Base-by-base conservation (phyloP, 2,329 filamentous ascomycete species). In the Aureobasidium uvarum region DNA sequence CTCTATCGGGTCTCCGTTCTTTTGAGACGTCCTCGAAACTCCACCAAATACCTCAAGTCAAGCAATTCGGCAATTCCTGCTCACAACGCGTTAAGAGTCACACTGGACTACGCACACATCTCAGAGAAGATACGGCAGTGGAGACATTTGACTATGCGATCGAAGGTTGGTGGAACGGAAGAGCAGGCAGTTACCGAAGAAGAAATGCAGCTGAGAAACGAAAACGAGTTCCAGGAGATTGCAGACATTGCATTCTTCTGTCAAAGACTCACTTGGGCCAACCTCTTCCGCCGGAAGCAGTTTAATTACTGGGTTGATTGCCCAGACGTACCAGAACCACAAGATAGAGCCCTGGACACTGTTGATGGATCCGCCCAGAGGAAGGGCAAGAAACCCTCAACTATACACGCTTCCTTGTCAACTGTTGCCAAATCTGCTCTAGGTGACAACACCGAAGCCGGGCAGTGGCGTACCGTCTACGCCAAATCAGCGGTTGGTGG, bases 81-180 rank as follows among this genome's bases (percentile, higher is more conserved):
- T 23, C 14, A 23, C 6, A 3, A 23, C 13, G 13, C 33, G 20
- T 14, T 55, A 20, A 55, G n/a, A 36, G 33, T 3, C 7, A 39
- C 18, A 3, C 3, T 23, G 33, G 52, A 55, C 14, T 41, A 55
- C 23, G 36, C 20, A 25, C 33, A 55, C 20, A 13, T 55, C 25
- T 11, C 33, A 8, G 52, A 55, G 33, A 55, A 55, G n/a, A 36
- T 25, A 38, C 51, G 51, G 14, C 51, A 55, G 16, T 55, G 51
- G 51, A 39, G 51, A 25, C 31, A 39, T 23, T 11, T 55, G 8
- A 39, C 31, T 14, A 38, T 39, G 51, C 31, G 51, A 39, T 55
- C 8, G 3, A n/a, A 25, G 23, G 51, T 55, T 8, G 33, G 51
- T 38, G 33, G n/a, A 14, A n/a, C 38, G n/a, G 51, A 55, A 6